Evolutionary conservation across 108 stramenopile genomes (phyloP).

Genomic region (Asterionellopsis glacialis): DNA sequence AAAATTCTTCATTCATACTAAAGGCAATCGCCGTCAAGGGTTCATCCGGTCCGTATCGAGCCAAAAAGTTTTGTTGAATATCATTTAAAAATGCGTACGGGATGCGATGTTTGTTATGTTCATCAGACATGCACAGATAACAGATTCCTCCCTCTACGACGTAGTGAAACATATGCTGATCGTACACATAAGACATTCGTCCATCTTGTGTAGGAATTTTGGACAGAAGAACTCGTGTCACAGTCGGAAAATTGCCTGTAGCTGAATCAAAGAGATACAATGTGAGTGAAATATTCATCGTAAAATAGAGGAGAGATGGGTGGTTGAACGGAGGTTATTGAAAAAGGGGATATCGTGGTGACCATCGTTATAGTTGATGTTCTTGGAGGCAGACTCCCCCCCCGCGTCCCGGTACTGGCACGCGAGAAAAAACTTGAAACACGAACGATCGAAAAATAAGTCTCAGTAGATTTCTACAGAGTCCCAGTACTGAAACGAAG

Average conservation of each 20-base stretch:
- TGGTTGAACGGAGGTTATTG: slow-evolving; percentile 7
- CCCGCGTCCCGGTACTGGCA: too few relatives aligned
- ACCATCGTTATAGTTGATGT: too few relatives aligned
- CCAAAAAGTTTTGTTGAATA: slow-evolving; percentile 73
- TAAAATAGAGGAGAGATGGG: not conserved
- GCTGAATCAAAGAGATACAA: slow-evolving; percentile 26
- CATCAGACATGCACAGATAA: slow-evolving; percentile 95
- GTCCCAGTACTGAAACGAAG: too few relatives aligned
- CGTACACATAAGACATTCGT: slow-evolving; percentile 79
- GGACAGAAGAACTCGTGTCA: slow-evolving; percentile 92
- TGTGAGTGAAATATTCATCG: not conserved
- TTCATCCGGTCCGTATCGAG: slow-evolving; percentile 76
- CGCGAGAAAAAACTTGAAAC: slow-evolving; percentile 5
- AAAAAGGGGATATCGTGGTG: not conserved
- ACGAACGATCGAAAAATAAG: too few relatives aligned
- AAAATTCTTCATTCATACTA: slow-evolving; percentile 90
- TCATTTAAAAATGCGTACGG: slow-evolving; percentile 96
- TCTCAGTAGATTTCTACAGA: too few relatives aligned
- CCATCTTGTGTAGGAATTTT: slow-evolving; percentile 89
- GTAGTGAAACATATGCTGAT: slow-evolving; percentile 86
- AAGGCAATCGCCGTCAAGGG: slow-evolving; percentile 92
- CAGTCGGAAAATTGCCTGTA: slow-evolving; percentile 97
- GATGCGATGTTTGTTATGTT: slow-evolving; percentile 80
- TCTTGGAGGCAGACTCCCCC: not conserved
- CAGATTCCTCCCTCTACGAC: slow-evolving; percentile 86